Conservation (phyloP, 768 basidiomycete genomes). For the Boletus vinaceobasis region DNA sequence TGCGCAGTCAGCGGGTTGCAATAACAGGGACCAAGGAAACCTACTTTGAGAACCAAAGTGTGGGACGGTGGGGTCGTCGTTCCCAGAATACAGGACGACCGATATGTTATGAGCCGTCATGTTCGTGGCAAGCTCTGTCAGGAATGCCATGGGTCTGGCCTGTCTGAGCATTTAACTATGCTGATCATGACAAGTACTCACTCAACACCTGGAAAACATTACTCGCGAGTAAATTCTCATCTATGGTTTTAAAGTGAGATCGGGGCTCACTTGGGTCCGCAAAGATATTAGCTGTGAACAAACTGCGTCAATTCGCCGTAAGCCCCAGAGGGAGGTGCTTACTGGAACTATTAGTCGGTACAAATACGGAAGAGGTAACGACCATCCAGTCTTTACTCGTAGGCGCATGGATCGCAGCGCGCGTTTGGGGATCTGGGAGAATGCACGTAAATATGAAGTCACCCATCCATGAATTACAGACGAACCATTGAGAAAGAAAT, state of each 20-base stretch:
- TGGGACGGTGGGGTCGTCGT: conserved; percentile 62
- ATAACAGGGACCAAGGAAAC: conserved; percentile 4
- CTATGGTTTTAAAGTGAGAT: background rate
- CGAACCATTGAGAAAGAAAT: background rate
- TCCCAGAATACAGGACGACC: conserved; percentile 61
- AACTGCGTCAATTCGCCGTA: background rate
- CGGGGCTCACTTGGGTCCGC: conserved; percentile 32
- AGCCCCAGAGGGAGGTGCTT: background rate
- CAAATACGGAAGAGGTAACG: conserved; percentile 25
- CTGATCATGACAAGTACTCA: conserved; percentile 16
- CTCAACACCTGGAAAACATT: conserved; percentile 28
- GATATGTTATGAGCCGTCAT: conserved; percentile 45
- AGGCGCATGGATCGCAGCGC: conserved; percentile 65
- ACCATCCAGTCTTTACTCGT: conserved; percentile 50
- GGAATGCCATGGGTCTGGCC: conserved; percentile 50
- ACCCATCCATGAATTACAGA: background rate
- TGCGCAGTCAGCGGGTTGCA: conserved; percentile 4
- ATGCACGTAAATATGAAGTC: conserved; percentile 33
- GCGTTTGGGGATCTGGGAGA: conserved; percentile 44
- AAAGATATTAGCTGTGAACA: conserved; percentile 4
- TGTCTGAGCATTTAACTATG: background rate
- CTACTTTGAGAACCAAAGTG: conserved; percentile 62
- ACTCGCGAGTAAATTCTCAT: background rate
- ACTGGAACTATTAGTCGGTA: background rate
- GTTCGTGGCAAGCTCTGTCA: conserved; percentile 64